Percentiles rank a stretch among this genome's conserved stretches.
These are phyloP conservation scores for Pseudopyricularia javanii DNA, from an alignment of 2,329 filamentous ascomycete genomes.

Conservation along the genomic window DNA sequence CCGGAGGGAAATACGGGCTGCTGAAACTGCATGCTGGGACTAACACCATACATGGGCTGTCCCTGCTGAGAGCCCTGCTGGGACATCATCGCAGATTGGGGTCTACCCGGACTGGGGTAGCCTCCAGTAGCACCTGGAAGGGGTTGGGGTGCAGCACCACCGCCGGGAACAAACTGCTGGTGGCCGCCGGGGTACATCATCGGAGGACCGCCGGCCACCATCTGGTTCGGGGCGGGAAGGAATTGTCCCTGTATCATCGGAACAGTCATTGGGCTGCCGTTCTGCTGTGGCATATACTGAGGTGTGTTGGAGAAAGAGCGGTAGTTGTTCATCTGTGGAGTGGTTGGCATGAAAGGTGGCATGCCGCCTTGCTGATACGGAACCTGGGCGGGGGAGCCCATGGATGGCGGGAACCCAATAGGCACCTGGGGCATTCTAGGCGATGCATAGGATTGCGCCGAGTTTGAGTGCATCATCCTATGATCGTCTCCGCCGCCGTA, in stretches of 20 bases:
- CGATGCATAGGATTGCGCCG: slow-evolving; percentile 74
- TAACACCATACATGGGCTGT: slow-evolving; percentile 67
- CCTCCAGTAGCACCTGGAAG: slow-evolving; percentile 55
- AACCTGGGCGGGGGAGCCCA: slow-evolving; percentile 58
- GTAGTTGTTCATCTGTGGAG: slow-evolving; percentile 57
- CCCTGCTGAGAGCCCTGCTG: slow-evolving; percentile 91
- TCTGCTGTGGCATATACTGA: slow-evolving; percentile 57
- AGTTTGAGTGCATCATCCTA: slow-evolving; percentile 79
- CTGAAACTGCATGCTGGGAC: slow-evolving; percentile 60
- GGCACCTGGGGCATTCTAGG: slow-evolving; percentile 63
- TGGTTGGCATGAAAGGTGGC: slow-evolving; percentile 56
- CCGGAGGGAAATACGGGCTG: slow-evolving; percentile 62
- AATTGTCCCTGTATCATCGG: slow-evolving; percentile 76
- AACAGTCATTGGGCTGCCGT: slow-evolving; percentile 49
- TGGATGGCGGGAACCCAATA: slow-evolving; percentile 53
- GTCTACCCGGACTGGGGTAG: slow-evolving; percentile 78
- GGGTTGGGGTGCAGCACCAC: slow-evolving; percentile 33
- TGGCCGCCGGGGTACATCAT: slow-evolving; percentile 70
- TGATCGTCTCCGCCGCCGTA: slow-evolving; percentile 63
- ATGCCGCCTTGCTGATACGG: slow-evolving; percentile 62
- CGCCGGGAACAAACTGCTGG: slow-evolving; percentile 49
- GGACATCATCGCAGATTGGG: slow-evolving; percentile 76
- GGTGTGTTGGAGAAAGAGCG: slow-evolving; percentile 60
- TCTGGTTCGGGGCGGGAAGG: slow-evolving; percentile 64
- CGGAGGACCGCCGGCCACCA: slow-evolving; percentile 56